A percentile compares a stretch with the other conserved stretches of the same genome.
Conservation (phyloP, 2,329 filamentous ascomycete genomes). For the Endoconidiophora laricicola region DNA sequence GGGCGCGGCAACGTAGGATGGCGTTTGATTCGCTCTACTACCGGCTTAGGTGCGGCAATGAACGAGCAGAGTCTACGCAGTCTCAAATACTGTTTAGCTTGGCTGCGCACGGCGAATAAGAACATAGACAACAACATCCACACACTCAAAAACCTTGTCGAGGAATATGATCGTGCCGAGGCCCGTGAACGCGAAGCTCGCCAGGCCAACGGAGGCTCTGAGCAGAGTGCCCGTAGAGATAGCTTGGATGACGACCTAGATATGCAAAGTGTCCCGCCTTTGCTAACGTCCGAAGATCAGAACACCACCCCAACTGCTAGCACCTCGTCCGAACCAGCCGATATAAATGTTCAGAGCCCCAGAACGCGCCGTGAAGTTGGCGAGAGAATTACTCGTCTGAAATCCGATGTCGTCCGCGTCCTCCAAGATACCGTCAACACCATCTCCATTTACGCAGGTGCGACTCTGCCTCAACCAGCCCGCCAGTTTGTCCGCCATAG, state of each 20-base stretch:
- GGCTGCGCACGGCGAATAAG: conserved; percentile 66
- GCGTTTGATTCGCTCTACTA: conserved; percentile 75
- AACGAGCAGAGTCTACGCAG: conserved; percentile 73
- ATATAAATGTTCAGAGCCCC: not conserved
- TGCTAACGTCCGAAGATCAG: not conserved
- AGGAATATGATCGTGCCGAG: conserved; percentile 58
- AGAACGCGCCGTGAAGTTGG: conserved; percentile 26
- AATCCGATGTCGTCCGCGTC: conserved; percentile 56
- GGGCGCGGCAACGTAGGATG: conserved; percentile 7
- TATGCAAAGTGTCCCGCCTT: conserved; percentile 15
- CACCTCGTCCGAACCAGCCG: not conserved
- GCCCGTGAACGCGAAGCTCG: conserved; percentile 12
- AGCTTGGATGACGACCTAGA: conserved; percentile 8
- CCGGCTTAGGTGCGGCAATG: conserved; percentile 79
- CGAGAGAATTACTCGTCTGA: conserved; percentile 49
- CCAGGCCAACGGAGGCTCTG: not conserved
- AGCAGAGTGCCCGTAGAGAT: conserved; percentile 2
- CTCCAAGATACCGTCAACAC: conserved; percentile 69
- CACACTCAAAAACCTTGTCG: conserved; percentile 56
- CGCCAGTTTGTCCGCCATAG: conserved; percentile 67
- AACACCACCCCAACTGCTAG: not conserved
- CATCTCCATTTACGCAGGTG: conserved; percentile 82
- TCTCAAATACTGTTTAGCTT: conserved; percentile 67
- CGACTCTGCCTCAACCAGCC: conserved; percentile 78
- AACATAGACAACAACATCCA: conserved; percentile 62